These are phyloP conservation scores for Pythium brachiatum DNA, from an alignment of 352 stramenopile species.

Conservation along the genomic window DNA sequence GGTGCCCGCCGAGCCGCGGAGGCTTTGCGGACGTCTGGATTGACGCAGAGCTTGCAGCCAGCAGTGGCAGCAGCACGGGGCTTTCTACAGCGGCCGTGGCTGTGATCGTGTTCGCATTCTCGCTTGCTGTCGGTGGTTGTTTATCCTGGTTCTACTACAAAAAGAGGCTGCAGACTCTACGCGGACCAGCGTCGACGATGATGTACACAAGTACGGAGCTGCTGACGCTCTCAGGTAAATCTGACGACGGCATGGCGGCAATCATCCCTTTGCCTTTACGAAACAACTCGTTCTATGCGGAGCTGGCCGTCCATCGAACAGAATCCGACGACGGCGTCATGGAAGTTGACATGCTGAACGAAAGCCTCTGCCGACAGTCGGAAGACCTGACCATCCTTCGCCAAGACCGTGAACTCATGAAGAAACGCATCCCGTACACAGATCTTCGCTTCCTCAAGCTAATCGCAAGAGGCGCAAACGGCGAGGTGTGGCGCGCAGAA, in stretches of 20 bases:
- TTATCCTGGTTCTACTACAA: conserved; percentile 5
- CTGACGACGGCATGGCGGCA: conserved; percentile 4
- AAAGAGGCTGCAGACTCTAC: conserved; percentile 11
- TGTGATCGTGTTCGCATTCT: conserved; percentile 3
- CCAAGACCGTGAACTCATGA: conserved; percentile 42
- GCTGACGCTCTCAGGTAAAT: conserved; percentile 10
- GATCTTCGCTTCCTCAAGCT: conserved; percentile 39
- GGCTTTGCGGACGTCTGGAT: conserved; percentile 46
- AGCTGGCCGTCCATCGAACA: not conserved
- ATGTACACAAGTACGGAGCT: conserved; percentile 9
- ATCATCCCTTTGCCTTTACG: conserved; percentile 8
- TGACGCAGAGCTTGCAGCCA: conserved; percentile 4
- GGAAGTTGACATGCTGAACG: conserved; percentile 18
- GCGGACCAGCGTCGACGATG: not conserved
- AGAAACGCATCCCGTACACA: conserved; percentile 42
- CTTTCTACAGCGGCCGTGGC: conserved; percentile 8
- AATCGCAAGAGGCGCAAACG: conserved; percentile 46
- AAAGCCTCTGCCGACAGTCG: conserved; percentile 19
- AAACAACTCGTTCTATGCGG: conserved; percentile 10
- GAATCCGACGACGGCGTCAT: conserved; percentile 6
- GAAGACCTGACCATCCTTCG: conserved; percentile 39
- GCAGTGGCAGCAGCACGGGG: not conserved
- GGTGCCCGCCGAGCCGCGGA: conserved; percentile 35
- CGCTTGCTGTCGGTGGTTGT: not conserved
- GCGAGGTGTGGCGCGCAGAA: conserved; percentile 60